These are phyloP conservation scores for Verbena officinalis DNA, from an alignment of 257 asterid genomes.

Conservation along the genomic window DNA sequence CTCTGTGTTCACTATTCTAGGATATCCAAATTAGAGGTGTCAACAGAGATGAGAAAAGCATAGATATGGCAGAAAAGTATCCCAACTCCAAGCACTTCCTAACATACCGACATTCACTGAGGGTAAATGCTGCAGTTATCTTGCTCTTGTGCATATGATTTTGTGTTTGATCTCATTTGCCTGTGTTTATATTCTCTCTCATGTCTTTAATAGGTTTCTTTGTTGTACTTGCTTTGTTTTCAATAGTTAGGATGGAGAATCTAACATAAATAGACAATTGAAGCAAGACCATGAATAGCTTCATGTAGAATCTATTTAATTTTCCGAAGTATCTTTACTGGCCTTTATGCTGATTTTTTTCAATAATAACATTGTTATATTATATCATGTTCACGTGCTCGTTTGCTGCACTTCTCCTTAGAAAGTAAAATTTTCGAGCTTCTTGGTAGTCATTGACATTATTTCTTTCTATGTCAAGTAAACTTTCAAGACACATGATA, in stretches of 20 bases:
- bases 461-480: no score
- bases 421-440: no score
- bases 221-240: not conserved
- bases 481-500: no score
- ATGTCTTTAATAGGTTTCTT: not conserved
- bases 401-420: no score
- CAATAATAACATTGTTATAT: no score
- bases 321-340: no score
- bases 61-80: conserved; percentile 76
- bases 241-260: not conserved
- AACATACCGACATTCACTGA: conserved; percentile 87
- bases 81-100: conserved; percentile 97
- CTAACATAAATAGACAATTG: no score
- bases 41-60: conserved; percentile 86
- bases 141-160: conserved; percentile 14
- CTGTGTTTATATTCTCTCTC: not conserved
- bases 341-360: no score
- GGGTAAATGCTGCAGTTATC: conserved; percentile 55
- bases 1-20: conserved; percentile 40
- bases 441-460: no score
- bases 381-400: no score
- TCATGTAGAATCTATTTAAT: no score
- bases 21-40: conserved; percentile 98
- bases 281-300: no score
- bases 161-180: conserved; percentile 2